Conservation (phyloP, 2,329 filamentous ascomycete genomes). For the Curvularia verruculosa region DNA sequence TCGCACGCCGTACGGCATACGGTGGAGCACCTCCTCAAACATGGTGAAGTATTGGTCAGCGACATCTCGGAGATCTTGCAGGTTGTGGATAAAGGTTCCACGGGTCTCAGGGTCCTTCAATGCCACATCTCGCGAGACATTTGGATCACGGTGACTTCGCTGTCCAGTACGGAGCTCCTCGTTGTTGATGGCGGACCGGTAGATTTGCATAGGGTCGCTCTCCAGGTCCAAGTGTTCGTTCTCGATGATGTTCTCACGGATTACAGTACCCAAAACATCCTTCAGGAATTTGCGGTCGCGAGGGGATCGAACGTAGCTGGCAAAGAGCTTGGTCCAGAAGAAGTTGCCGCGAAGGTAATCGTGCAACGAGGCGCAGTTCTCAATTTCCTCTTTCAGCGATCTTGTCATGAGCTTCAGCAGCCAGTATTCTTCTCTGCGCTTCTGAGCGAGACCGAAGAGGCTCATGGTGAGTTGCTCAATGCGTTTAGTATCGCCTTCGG, state of each 20-base stretch:
- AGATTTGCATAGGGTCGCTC: slow-evolving; percentile 97
- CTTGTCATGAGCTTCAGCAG: slow-evolving; percentile 84
- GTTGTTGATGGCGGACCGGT: slow-evolving; percentile 93
- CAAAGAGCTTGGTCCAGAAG: slow-evolving; percentile 88
- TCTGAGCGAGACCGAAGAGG: slow-evolving; percentile 95
- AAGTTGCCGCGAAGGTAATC: slow-evolving; percentile 90
- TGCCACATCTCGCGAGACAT: slow-evolving; percentile 89
- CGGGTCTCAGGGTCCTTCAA: slow-evolving; percentile 94
- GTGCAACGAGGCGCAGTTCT: slow-evolving; percentile 72
- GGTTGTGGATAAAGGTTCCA: slow-evolving; percentile 88
- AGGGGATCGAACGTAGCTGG: slow-evolving; percentile 87
- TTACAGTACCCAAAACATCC: slow-evolving; percentile 80
- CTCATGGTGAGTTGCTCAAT: slow-evolving; percentile 96
- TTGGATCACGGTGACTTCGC: slow-evolving; percentile 78
- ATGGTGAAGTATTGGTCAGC: slow-evolving; percentile 86
- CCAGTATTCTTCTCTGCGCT: slow-evolving; percentile 95
- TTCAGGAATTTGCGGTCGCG: slow-evolving; percentile 91
- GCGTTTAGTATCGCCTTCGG: slow-evolving; percentile 91
- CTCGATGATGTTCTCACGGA: slow-evolving; percentile 91
- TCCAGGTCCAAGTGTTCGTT: slow-evolving; percentile 90
- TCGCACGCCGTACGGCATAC: slow-evolving; percentile 91
- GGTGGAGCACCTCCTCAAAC: slow-evolving; percentile 80
- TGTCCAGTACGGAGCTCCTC: slow-evolving; percentile 92
- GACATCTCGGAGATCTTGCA: slow-evolving; percentile 92
- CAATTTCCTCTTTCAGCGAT: slow-evolving; percentile 85